Evolutionary conservation across 2,329 filamentous ascomycete genomes (phyloP).

Genomic region (Dactylellina haptotyla): DNA sequence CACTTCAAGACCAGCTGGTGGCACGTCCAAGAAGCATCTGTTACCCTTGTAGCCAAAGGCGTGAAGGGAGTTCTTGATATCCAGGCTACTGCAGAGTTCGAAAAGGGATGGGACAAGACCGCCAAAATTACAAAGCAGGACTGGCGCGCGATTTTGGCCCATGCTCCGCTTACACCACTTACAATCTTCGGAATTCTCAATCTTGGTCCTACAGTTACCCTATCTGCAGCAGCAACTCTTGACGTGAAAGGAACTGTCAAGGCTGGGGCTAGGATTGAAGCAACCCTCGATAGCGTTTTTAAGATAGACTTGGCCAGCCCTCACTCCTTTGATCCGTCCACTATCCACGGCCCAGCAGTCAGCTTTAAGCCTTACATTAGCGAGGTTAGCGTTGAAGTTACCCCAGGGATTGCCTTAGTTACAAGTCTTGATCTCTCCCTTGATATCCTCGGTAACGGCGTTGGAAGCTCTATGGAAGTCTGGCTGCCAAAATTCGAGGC

Average conservation of each 20-base stretch:
- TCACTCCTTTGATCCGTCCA: constrained; percentile 11
- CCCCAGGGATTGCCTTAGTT: not conserved
- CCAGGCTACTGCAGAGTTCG: not conserved
- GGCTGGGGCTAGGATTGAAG: not conserved
- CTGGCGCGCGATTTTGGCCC: not conserved
- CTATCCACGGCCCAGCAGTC: not conserved
- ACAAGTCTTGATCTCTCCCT: not conserved
- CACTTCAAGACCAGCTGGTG: not conserved
- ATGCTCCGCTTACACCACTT: not conserved
- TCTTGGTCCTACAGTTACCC: not conserved
- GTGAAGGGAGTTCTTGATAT: not conserved
- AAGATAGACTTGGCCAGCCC: not conserved
- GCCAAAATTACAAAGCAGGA: too few relatives aligned
- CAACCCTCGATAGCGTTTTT: constrained; percentile 2
- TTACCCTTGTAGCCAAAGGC: not conserved
- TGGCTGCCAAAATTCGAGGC: constrained; percentile 1
- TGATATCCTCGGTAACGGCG: not conserved
- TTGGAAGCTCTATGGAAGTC: not conserved
- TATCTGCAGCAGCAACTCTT: not conserved
- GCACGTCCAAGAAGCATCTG: not conserved
- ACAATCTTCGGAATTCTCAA: not conserved
- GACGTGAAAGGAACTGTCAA: not conserved
- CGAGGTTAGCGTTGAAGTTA: not conserved
- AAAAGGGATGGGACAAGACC: too few relatives aligned
- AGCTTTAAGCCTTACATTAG: not conserved